Evolutionary conservation across 352 stramenopile species (phyloP).

Genomic region (Thalassiosira livingstoniorum): DNA sequence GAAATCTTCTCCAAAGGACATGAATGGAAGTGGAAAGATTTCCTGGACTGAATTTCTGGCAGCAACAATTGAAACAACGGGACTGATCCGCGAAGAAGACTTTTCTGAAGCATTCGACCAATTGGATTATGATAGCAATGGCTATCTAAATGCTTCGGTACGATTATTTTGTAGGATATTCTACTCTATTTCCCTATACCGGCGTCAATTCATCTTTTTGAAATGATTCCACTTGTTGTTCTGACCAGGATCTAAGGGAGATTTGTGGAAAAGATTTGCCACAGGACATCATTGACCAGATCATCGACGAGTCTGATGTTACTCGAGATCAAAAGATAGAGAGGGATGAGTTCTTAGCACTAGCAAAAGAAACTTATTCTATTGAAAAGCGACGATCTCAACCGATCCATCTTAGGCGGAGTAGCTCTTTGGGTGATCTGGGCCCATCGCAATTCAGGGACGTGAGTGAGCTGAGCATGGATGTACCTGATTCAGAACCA

Average conservation of each 20-base stretch:
- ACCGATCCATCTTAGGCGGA: slow-evolving; percentile 17
- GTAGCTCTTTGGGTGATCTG: slow-evolving; percentile 28
- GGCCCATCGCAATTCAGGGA: too few relatives aligned
- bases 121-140: slow-evolving; percentile 90
- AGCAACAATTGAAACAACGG: slow-evolving; percentile 88
- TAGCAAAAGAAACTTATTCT: slow-evolving; percentile 20
- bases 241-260: slow-evolving; percentile 48
- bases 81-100: slow-evolving; percentile 81
- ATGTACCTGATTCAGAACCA: background rate
- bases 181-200: background rate
- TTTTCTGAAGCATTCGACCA: slow-evolving; percentile 90
- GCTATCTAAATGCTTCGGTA: slow-evolving; percentile 78
- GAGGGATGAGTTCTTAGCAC: slow-evolving; percentile 38
- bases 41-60: slow-evolving; percentile 93
- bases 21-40: slow-evolving; percentile 87
- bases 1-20: slow-evolving; percentile 82
- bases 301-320: slow-evolving; percentile 72
- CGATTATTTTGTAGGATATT: background rate
- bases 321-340: slow-evolving; percentile 52
- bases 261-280: slow-evolving; percentile 68
- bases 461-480: background rate
- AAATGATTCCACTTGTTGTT: slow-evolving; percentile 28
- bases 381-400: slow-evolving; percentile 4
- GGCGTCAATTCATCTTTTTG: background rate
- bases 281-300: slow-evolving; percentile 56